Base-by-base conservation (phyloP, 2,329 filamentous ascomycete species). In the Plectosphaerella plurivora region DNA sequence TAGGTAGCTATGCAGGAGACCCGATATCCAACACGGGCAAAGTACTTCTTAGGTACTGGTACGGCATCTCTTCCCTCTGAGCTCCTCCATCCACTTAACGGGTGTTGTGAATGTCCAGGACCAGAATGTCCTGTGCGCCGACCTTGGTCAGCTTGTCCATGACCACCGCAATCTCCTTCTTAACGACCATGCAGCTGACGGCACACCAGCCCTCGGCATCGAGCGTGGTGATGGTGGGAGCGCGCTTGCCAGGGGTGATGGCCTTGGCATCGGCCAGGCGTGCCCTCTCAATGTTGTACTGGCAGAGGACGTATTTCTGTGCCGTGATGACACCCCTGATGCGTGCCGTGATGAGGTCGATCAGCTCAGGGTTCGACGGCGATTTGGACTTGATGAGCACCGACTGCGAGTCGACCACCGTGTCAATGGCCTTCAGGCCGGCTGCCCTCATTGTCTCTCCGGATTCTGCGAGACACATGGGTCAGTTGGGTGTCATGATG, bases 371-470 rank as follows among this genome's bases (percentile, higher is more conserved):
- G 70, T 96, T 89, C 55, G 87, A 89, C 5, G 92, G 87, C 53
- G 85, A 82, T 67, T 87, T 91, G 42, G 91, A 96, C 75, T 93
- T 93, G 77, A 99, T 92, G 53, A 99, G 81, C 47, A 97, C 87
- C 33, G 94, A 92, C 16, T 87, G 89, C 51, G 88, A 92, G 53
- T 91, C 86, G 49, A 97, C 81, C 24, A 99, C 91, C 3, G 94
- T 99, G 62, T 94, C 91, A 62, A 97, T 97, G 52, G 93, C 87
- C 73, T 91, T 92, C 49, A 99, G 81, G 22, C 94, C 94, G 44
- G 93, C 93, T 18, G 93, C 94, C 65, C 89, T 88, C 94, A 99
- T 99, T 1, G 94, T 99, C 73, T 97, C 93, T 52, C 94, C 94
- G 18, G 94, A 97, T 77, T 99, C 93, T 94, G 61, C 7, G 15